Base-by-base conservation (phyloP, 2,329 filamentous ascomycete species). In the Septoria linicola region DNA sequence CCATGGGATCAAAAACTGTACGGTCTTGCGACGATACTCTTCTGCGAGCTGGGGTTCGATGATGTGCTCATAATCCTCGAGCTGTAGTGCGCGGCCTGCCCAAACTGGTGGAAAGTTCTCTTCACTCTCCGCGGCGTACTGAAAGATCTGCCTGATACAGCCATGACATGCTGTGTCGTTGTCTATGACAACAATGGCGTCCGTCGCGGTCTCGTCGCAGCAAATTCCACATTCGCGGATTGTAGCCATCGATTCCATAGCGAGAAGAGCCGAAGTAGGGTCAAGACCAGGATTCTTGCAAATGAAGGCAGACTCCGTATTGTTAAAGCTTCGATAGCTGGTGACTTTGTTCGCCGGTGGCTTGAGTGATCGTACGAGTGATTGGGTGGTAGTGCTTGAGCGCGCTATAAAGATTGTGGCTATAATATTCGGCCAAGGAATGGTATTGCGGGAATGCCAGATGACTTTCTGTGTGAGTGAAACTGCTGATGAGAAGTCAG, bases 91-190 rank as follows among this genome's bases (percentile, higher is more conserved):
- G 3, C 17, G 19, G n/a, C 31, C 43, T 5, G 20, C 20, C 43
- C 43, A 46, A 8, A 46, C 32, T 23, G 43, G 43, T 27, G 43
- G 43, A 10, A 35, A 46, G 13, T 37, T 46, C 8, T 31, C 19
- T 16, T 46, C 43, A 20, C 23, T 20, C 16, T 17, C 13, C n/a
- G 37, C 23, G n/a, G 43, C 43, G 14, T 37, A 35, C 8, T 14
- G 14, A 14, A 46, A 36, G 31, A 46, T 16, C 8, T 36, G 31
- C 20, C 16, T 23, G 21, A 46, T 21, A 14, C 43, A 46, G 14
- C 16, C 20, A n/a, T 46, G 31, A 20, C 43, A 46, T 10, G 34
- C 32, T 17, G 13, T 14, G 35, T 21, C 17, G 17, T 10, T n/a
- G 4, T 40, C 37, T 17, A 46, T 27, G 32, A 23, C 16, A 17